Base-by-base conservation (phyloP, 202 grass and related monocot genomes). In the Schoenoplectus triqueter region DNA sequence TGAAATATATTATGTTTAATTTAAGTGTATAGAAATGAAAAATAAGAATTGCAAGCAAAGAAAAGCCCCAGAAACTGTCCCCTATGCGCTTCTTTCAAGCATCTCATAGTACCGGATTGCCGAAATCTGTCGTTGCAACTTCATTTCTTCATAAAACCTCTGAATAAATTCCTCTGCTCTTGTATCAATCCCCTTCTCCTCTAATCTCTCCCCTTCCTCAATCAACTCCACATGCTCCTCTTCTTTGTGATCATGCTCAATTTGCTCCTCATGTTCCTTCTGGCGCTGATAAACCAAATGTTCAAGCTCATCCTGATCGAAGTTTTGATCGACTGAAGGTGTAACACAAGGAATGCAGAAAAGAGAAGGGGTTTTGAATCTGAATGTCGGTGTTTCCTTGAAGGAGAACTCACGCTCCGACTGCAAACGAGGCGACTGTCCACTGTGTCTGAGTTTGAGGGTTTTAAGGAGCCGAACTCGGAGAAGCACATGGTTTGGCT, bases 101-200 rank as follows among this genome's bases (percentile, higher is more conserved):
- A 90, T 94, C 85, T 97, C 87, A 76, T 94, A 93, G 64, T 93
- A 89, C 69, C 86, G 88, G 2, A 95, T 84, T 81, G 78, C 91
- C 0, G 93, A 95, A 65, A 90, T 77, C 87, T 98, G 95, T 1
- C 93, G 63, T 88, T 99, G 93, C 87, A 99, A 81, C 75, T 88
- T 99, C 77, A 99, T 95, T 85, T 99, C 88, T 84, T 90, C 87
- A 64, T 95, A 81, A 84, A 99, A 99, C 56, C 74, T 88, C 0
- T 90, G 82, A 80, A 99, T 96, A 84, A 99, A 99, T 73, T 94
- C 88, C 54, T 99, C 96, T 3, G 96, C 96, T 79, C 87, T 95
- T 17, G 52, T 63, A 74, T 99, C 93, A 49, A 99, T 91, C 20
- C 91, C 93, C 45, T 79, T 85, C 17, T 85, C 86, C 14, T 82